These are phyloP conservation scores for Butyriboletus loyo DNA, from an alignment of 768 basidiomycete species.

Conservation along the genomic window DNA sequence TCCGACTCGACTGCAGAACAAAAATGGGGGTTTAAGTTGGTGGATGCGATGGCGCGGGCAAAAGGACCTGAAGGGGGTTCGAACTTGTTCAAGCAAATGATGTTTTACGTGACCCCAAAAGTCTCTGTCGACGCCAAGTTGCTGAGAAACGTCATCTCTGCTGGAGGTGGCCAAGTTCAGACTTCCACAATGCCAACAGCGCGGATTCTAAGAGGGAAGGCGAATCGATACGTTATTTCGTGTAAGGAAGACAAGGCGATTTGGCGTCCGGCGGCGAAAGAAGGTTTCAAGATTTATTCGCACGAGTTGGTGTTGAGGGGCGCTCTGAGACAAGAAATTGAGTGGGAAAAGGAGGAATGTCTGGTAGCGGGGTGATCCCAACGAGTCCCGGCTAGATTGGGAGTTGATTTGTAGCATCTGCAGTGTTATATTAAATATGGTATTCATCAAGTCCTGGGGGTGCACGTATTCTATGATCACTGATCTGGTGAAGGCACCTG, in stretches of 20 bases:
- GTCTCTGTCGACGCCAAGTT: constrained; percentile 57
- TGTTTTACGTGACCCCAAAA: constrained; percentile 73
- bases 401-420: neutral
- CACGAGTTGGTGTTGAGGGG: constrained; percentile 65
- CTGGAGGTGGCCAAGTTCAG: constrained; percentile 71
- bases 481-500: neutral
- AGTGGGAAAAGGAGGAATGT: constrained; percentile 49
- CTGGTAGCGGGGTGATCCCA: constrained; percentile 14
- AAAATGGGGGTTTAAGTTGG: constrained; percentile 64
- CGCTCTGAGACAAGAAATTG: constrained; percentile 63
- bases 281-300: constrained; percentile 58
- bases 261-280: constrained; percentile 60
- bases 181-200: constrained; percentile 47
- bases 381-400: neutral
- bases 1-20: constrained; percentile 60
- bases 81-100: constrained; percentile 59
- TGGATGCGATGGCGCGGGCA: constrained; percentile 58
- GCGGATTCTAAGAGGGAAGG: constrained; percentile 50
- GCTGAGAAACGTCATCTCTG: constrained; percentile 64
- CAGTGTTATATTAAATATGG: neutral
- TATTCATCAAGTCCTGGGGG: no score
- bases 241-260: constrained; percentile 58
- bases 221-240: constrained; percentile 61
- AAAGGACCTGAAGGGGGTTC: constrained; percentile 40
- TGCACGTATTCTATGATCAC: no score